Evolutionary conservation across 2,329 filamentous ascomycete genomes (phyloP).

Genomic region (Fusarium sororula): DNA sequence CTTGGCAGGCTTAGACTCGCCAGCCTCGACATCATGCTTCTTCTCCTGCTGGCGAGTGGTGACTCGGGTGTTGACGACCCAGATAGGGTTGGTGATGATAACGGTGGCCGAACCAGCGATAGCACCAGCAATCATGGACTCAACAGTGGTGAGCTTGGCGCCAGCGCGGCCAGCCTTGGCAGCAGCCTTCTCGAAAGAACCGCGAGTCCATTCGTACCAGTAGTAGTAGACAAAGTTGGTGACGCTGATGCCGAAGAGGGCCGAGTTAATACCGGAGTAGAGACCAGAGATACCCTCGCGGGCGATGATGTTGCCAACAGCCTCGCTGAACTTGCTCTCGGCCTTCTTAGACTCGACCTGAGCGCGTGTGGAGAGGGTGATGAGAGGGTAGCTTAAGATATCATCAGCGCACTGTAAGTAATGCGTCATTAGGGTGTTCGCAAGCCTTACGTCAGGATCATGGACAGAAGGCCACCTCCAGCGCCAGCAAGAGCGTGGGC

Average conservation of each 20-base stretch:
- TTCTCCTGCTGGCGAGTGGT: constrained; percentile 79
- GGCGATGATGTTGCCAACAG: constrained; percentile 85
- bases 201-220: constrained; percentile 98
- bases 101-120: constrained; percentile 94
- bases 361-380: constrained; percentile 95
- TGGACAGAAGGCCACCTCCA: constrained; percentile 92
- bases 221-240: constrained; percentile 99
- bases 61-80: constrained; percentile 99
- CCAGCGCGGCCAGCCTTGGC: constrained; percentile 75
- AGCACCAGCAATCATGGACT: constrained; percentile 95
- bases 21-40: constrained; percentile 55
- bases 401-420: constrained; percentile 21
- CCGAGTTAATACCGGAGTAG: constrained; percentile 92
- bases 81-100: constrained; percentile 96
- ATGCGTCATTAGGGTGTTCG: constrained; percentile 2
- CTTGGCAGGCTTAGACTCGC: constrained; percentile 53
- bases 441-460: constrained; percentile 82
- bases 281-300: constrained; percentile 90
- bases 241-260: constrained; percentile 95
- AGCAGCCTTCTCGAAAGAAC: constrained; percentile 84
- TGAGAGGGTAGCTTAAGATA: constrained; percentile 81
- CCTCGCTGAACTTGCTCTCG: constrained; percentile 83
- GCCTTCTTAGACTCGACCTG: constrained; percentile 97
- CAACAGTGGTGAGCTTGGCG: constrained; percentile 87
- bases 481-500: constrained; percentile 93